A percentile compares a stretch with the other conserved stretches of the same genome.
Conservation (phyloP, 306 rosid species). For the Vigna nakashimae region DNA sequence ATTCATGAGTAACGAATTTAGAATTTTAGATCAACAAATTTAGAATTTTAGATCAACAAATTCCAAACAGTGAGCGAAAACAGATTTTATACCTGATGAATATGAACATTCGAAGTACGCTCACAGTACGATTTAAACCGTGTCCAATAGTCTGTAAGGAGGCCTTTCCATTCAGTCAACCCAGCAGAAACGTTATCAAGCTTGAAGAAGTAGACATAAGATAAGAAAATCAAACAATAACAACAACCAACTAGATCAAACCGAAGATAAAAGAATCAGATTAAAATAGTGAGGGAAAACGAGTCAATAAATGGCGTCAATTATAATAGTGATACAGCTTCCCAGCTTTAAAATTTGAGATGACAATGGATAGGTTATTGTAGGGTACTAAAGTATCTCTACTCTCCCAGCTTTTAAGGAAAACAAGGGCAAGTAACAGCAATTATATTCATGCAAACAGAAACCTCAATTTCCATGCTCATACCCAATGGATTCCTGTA, state of each 20-base stretch:
- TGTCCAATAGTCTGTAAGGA: constrained; percentile 93
- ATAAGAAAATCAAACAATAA: background rate
- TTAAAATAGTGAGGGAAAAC: background rate
- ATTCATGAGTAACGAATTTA: constrained; percentile 21
- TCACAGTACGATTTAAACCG: constrained; percentile 90
- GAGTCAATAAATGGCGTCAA: constrained; percentile 20
- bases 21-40: constrained; percentile 14
- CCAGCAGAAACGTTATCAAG: constrained; percentile 99
- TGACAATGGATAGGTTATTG: background rate
- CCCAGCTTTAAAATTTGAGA: background rate
- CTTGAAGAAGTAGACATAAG: constrained; percentile 51
- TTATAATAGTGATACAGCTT: background rate
- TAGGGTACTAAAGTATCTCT: background rate
- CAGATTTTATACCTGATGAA: constrained; percentile 73
- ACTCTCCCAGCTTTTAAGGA: background rate
- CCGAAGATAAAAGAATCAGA: background rate
- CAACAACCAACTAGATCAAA: constrained; percentile 23
- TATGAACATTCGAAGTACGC: constrained; percentile 66
- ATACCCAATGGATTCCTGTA: background rate
- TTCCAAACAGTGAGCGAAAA: constrained; percentile 34
- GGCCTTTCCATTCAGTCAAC: constrained; percentile 97
- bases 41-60: constrained; percentile 23
- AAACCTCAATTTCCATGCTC: background rate
- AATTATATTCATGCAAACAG: background rate
- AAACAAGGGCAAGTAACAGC: background rate